Evolutionary conservation across 1,139 yeast species (phyloP), one percentile per base, ranked within the genome.

Genomic region (Suhomyces bokatorum): DNA sequence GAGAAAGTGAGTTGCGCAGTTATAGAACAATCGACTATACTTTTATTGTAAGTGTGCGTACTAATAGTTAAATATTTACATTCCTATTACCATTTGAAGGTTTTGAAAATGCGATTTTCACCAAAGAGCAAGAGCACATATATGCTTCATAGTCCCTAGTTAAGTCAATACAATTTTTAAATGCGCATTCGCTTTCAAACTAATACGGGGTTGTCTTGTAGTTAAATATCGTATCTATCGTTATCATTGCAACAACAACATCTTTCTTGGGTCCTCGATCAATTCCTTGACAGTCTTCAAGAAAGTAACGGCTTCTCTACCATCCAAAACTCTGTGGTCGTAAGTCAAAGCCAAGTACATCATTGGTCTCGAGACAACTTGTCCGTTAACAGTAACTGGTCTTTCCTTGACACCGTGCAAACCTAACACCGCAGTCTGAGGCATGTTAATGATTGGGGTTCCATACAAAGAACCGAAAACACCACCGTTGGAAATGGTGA

Each of bases 401-500:
- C 99, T 90, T 70, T 93, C 93, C 78, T 93, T 95, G 60, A 88
- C 88, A 69, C 98, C 98, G 64, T 93, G 99, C 65, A 93, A 81
- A 60, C 99, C 99, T 59, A 93, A 81, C 37, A 93, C 99, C 39
- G 98, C 98, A 48, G 97, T 88, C 77, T 93, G 99, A 45, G 99
- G 99, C 82, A 88, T 76, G 80, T 93, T 93, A 69, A 93, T 93
- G 72, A 93, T 93, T 64, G 99, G 99, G 45, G 99, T 93, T 68
- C 99, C 99, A 71, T 87, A 89, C 58, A 93, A 78, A 30, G 99
- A 93, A 53, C 99, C 99, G 62, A 93, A 93, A 49, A 93, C 97
- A 70, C 99, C 99, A 68, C 99, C 99, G 75, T 93, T 93, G 49
- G 99, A 93, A 63, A 93, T 93, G 63, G 99, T 93, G 78, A 93